Percentiles rank a stretch among this genome's conserved stretches.
phyloP scores from a whole-genome alignment of 1,284 basidiomycete genomes.

The Cystobasidium sp. region DNA sequence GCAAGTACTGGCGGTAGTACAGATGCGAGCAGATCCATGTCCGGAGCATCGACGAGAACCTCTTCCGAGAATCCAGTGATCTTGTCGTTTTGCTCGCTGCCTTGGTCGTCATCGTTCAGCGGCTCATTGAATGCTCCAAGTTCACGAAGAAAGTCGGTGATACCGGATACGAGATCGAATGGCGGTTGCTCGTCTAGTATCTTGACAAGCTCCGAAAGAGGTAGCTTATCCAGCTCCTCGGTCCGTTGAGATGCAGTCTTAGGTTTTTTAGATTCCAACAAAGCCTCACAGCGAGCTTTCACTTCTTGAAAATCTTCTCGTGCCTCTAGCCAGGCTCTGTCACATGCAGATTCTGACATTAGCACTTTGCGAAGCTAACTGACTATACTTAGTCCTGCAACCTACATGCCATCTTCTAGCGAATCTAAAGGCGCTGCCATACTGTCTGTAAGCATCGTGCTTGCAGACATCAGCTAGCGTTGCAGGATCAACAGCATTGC shows the following conservation, averaged over 20 bases:
- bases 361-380: no score
- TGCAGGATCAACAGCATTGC: constrained; percentile 1
- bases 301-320: constrained; percentile 35
- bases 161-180: constrained; percentile 32
- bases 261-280: constrained; percentile 4
- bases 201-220: constrained; percentile 18
- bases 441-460: not conserved
- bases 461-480: constrained; percentile 9
- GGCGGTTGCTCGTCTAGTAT: constrained; percentile 22
- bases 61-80: not conserved
- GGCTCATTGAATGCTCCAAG: constrained; percentile 24
- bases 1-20: constrained; percentile 18
- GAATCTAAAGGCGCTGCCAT: not conserved
- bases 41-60: constrained; percentile 11
- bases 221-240: constrained; percentile 9
- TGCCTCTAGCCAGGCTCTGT: constrained; percentile 30
- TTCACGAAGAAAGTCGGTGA: constrained; percentile 27
- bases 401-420: constrained; percentile 9
- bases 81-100: not conserved
- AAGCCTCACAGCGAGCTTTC: constrained; percentile 16
- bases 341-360: not conserved
- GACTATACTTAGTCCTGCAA: not conserved
- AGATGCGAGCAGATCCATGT: constrained; percentile 32
- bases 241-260: not conserved
- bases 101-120: not conserved